These are phyloP conservation scores for Calycina herbarum DNA, from an alignment of 2,329 filamentous ascomycete species.

Conservation along the genomic window DNA sequence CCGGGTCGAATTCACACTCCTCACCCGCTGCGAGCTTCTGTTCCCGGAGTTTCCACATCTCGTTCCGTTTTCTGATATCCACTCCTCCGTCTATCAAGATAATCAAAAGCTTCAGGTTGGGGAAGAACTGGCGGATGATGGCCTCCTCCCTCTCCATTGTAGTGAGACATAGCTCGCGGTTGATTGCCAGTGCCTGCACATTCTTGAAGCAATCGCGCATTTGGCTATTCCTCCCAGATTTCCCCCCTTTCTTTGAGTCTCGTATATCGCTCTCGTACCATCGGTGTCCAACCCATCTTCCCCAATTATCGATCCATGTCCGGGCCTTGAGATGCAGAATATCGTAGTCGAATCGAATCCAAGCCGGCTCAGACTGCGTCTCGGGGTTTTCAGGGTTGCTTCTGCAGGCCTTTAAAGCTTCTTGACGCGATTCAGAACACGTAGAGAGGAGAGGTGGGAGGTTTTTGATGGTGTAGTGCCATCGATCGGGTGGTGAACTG, in stretches of 20 bases:
- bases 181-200: constrained; percentile 16
- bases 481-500: constrained; percentile 10
- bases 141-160: constrained; percentile 10
- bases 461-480: constrained; percentile 15
- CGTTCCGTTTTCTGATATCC: constrained; percentile 4
- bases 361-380: constrained; percentile 4
- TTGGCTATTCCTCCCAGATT: constrained; percentile 6
- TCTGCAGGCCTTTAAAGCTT: constrained; percentile 14
- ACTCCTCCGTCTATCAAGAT: constrained; percentile 14
- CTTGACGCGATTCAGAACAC: constrained; percentile 16
- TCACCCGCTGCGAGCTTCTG: constrained; percentile 8
- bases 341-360: constrained; percentile 19
- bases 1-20: background rate
- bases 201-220: constrained; percentile 14
- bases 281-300: background rate
- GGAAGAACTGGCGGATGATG: constrained; percentile 12
- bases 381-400: background rate
- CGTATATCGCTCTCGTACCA: constrained; percentile 14
- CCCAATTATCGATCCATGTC: constrained; percentile 3
- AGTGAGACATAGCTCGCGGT: constrained; percentile 12
- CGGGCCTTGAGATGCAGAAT: constrained; percentile 17
- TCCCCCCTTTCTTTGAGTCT: background rate
- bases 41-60: constrained; percentile 6
- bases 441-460: constrained; percentile 14
- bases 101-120: constrained; percentile 18